Evolutionary conservation across 176 grass and related monocot species (phyloP).

Genomic region (Triticum dicoccoides): DNA sequence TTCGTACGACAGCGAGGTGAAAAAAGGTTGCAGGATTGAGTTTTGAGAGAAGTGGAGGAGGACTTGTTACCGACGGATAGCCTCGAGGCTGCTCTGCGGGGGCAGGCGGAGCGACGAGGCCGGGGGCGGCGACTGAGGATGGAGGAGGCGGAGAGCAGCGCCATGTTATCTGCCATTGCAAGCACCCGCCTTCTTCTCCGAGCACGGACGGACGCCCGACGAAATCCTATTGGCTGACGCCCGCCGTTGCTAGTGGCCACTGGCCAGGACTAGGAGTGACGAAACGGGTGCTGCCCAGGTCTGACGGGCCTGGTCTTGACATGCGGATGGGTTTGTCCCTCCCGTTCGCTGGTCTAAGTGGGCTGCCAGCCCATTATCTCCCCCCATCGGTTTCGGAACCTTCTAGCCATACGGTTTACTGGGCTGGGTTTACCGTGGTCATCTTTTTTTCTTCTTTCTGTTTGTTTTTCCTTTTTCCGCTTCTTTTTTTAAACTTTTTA

Average conservation of each 20-base stretch:
- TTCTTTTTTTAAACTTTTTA: too few species aligned
- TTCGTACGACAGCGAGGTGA: background rate
- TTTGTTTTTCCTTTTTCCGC: too few species aligned
- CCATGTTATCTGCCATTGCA: conserved; percentile 43
- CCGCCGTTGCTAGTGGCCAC: background rate
- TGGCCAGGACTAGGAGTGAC: background rate
- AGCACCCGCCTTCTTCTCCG: background rate
- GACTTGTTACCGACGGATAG: conserved; percentile 29
- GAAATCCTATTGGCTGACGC: conserved; percentile 13
- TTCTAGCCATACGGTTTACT: too few species aligned
- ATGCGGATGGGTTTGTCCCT: too few species aligned
- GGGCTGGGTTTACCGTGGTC: too few species aligned
- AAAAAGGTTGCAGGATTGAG: background rate
- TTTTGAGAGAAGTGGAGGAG: background rate
- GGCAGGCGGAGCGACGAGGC: background rate
- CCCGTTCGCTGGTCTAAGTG: too few species aligned
- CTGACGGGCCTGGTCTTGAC: too few species aligned
- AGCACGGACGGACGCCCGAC: background rate
- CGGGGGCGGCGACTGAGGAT: background rate
- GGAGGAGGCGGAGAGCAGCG: conserved; percentile 16
- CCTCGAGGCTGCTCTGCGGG: background rate
- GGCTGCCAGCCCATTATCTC: too few species aligned
- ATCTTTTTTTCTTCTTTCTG: too few species aligned
- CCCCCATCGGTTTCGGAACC: too few species aligned
- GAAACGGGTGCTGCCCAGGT: background rate